These are phyloP conservation scores for Tolypocladium ovalisporum DNA, from an alignment of 2,329 filamentous ascomycete species.

Conservation along the genomic window DNA sequence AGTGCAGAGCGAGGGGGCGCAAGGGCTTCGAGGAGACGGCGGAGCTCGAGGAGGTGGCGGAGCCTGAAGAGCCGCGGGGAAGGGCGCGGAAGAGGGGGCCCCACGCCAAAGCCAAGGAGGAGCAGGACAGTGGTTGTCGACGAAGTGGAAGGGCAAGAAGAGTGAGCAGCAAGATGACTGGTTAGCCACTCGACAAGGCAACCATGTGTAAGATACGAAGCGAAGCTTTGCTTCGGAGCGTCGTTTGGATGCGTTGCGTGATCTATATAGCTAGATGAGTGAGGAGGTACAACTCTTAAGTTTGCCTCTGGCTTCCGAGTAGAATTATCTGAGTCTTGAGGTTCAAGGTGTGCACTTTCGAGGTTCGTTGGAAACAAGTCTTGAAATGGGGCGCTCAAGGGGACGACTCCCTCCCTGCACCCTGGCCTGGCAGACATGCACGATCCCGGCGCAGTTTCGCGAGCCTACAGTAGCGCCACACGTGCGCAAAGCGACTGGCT, in stretches of 20 bases:
- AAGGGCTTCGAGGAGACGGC: slow-evolving; percentile 18
- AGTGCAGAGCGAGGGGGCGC: slow-evolving; percentile 40
- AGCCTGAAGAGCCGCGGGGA: slow-evolving; percentile 3
- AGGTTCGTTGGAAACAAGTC: neutral
- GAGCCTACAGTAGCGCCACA: neutral
- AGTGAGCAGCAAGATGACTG: slow-evolving; percentile 18
- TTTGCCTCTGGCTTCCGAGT: neutral
- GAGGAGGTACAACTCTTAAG: neutral
- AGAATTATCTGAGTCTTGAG: no score
- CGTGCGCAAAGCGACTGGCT: neutral
- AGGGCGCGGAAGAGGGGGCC: slow-evolving; percentile 1
- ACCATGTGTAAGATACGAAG: neutral
- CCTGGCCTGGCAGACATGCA: neutral
- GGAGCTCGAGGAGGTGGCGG: slow-evolving; percentile 15
- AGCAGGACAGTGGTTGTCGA: slow-evolving; percentile 9
- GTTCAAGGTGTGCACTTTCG: neutral
- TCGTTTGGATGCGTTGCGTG: neutral
- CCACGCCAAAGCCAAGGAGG: neutral
- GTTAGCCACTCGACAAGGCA: neutral
- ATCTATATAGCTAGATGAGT: neutral
- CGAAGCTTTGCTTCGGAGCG: neutral
- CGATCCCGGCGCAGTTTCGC: neutral
- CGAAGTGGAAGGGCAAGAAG: slow-evolving; percentile 24
- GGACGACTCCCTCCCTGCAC: neutral
- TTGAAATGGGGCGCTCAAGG: neutral